Base-by-base conservation (phyloP, 768 basidiomycete species). In the Cystofilobasidium bisporidii region DNA sequence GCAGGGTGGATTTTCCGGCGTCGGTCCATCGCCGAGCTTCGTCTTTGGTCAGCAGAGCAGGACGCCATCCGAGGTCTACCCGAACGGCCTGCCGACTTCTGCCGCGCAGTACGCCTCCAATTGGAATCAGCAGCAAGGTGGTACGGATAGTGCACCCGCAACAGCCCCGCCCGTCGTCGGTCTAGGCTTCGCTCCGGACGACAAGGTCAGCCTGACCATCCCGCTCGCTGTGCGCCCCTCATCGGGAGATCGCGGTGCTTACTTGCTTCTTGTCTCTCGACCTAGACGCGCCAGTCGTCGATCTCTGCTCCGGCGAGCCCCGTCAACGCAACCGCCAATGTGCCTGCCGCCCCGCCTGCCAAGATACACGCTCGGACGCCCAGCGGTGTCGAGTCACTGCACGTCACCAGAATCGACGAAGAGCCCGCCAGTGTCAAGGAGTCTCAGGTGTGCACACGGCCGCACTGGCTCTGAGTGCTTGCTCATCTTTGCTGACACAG, bases 351-450 rank as follows among this genome's bases (percentile, higher is more conserved):
- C 30, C 26, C 15, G 1, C 15, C 53, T 10, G 28, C 53, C 50
- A 53, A 53, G 41, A 3, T 20, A 8, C 57, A 65, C 57, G 26
- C 18, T 12, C 53, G 64, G 15, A 65, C 38, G 18, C 32, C 64
- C 2, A 59, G 57, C 24, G 45, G 41, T 10, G 64, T 47, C 41
- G 41, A 57, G 28, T 58, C 56, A 3, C 57, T 65, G 28, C 43
- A 45, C 17, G 64, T 56, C 41, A 65, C 64, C 6, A 28, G 32
- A 1, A 65, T 65, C 43, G 41, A 43, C 26, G 64, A 65, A 32
- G 64, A 65, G 57, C 57, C 64, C 1, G 64, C 30, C 5, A 32
- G 32, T 17, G 6, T 17, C 30, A 32, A 14, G 17, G 28, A 28
- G 3, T 18, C 53, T 30, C 28, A 10, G 4, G 53, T 56, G 18